Conservation (phyloP, 768 basidiomycete genomes). For the Boletus pseudopeckii region DNA sequence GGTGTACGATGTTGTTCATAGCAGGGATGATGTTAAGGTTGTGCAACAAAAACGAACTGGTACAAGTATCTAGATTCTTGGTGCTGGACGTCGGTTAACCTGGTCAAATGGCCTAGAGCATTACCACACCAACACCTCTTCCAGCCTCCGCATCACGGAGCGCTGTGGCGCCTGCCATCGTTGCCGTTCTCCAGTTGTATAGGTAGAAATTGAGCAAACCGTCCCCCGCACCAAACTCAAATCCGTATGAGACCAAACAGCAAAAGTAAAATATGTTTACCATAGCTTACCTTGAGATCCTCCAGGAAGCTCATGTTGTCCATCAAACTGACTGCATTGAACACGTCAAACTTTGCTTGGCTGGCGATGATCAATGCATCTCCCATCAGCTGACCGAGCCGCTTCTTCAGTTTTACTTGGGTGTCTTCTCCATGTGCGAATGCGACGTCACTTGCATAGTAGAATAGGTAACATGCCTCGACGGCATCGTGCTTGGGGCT, state of each 20-base stretch:
- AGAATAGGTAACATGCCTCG: slow-evolving; percentile 93
- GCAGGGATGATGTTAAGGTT: background rate
- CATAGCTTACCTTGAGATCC: slow-evolving; percentile 68
- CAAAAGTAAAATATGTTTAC: background rate
- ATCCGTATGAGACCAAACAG: slow-evolving; percentile 4
- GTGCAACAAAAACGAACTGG: background rate
- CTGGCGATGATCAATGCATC: slow-evolving; percentile 83
- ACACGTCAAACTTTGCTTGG: slow-evolving; percentile 88
- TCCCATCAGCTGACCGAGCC: slow-evolving; percentile 66
- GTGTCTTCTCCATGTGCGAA: slow-evolving; percentile 60
- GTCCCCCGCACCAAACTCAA: slow-evolving; percentile 88
- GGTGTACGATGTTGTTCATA: slow-evolving; percentile 10
- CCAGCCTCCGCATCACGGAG: slow-evolving; percentile 56
- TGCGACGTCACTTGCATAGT: slow-evolving; percentile 83
- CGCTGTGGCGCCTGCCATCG: slow-evolving; percentile 66
- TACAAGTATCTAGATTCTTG: background rate
- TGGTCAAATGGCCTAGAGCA: slow-evolving; percentile 55
- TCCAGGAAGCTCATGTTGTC: slow-evolving; percentile 83
- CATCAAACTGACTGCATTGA: slow-evolving; percentile 94
- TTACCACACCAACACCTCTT: slow-evolving; percentile 86
- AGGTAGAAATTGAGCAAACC: slow-evolving; percentile 89
- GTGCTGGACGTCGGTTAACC: background rate
- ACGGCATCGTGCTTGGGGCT: slow-evolving; percentile 67
- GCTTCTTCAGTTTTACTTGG: slow-evolving; percentile 59
- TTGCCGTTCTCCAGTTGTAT: slow-evolving; percentile 91